Conservation (phyloP, 148 eudicot species). For the Nyssa sinensis region DNA sequence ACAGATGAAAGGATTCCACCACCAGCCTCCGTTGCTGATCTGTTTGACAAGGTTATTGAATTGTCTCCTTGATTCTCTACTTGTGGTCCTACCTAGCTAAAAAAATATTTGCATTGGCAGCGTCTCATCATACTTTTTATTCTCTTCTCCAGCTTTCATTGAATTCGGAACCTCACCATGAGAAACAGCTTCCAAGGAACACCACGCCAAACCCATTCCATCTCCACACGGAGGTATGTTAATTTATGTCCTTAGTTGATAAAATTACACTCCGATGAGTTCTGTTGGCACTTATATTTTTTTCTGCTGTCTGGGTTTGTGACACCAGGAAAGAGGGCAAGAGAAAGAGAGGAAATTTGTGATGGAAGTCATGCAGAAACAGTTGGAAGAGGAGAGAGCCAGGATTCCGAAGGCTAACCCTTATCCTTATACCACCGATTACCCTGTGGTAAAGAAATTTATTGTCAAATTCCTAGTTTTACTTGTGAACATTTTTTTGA, state of each 20-base stretch:
- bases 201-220: conserved; percentile 83
- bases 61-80: neutral
- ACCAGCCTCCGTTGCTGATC: conserved; percentile 51
- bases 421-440: conserved; percentile 92
- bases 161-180: conserved; percentile 54
- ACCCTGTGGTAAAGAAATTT: conserved; percentile 75
- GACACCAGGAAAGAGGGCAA: conserved; percentile 77
- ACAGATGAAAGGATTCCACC: conserved; percentile 81
- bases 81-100: neutral
- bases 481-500: neutral
- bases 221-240: conserved; percentile 80
- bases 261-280: neutral
- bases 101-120: neutral
- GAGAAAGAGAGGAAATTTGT: conserved; percentile 69
- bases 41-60: conserved; percentile 77
- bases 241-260: neutral
- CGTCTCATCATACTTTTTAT: neutral
- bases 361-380: conserved; percentile 65
- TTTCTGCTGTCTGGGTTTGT: neutral
- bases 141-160: conserved; percentile 66
- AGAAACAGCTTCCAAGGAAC: conserved; percentile 58
- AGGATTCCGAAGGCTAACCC: conserved; percentile 88
- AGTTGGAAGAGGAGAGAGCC: conserved; percentile 76
- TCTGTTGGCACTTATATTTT: neutral
- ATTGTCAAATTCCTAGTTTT: neutral